Evolutionary conservation across 768 basidiomycete species (phyloP), one percentile per base, ranked within the genome.

Genomic region (Boletus fagicola): DNA sequence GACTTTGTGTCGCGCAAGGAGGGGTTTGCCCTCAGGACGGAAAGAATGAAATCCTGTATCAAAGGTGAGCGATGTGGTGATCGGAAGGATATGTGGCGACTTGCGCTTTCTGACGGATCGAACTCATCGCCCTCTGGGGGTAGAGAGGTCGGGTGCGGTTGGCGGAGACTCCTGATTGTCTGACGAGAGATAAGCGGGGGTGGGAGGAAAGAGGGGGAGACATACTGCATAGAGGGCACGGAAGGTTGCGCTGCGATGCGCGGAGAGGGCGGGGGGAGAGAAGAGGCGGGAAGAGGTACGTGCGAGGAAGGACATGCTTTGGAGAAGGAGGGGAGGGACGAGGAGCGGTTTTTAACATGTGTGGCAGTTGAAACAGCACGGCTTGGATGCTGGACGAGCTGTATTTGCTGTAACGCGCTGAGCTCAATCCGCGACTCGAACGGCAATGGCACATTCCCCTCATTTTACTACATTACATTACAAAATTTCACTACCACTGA

Each of bases 1-100:
- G 88, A 88, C 52, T 86, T 87, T 30, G 94, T 88, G 70, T 99
- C 97, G 61, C 97, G 80, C 51, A 88, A 73, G 2, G 96, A 98
- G 13, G 97, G 96, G 59, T 91, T 93, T 30, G 97, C 88, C 53
- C 90, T 87, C 51, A 99, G 80, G 65, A 99, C 90, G 33, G 95
- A 97, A 54, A 98, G 76, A 67, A 99, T 94, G 67, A 99, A 95
- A 71, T 98, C 97, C 94, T 98, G 70, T 45, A 39, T 13, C 2
- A 35, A 51, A 30, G 18, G 67, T 64, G 62, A 60, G 53, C 26
- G 59, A 47, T 24, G 40, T 6, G 20, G n/a, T 9, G 39, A 58
- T 38, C 4, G 20, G 26, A 28, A 18, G 13, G 13, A 24, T 18
- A 30, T 6, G 49, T 7, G 49, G n/a, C 4, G 51, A 68, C 78